Percentiles rank a stretch among this genome's conserved stretches.
Conservation (phyloP, 352 stramenopile species). For the Phytophthora nicotianae region DNA sequence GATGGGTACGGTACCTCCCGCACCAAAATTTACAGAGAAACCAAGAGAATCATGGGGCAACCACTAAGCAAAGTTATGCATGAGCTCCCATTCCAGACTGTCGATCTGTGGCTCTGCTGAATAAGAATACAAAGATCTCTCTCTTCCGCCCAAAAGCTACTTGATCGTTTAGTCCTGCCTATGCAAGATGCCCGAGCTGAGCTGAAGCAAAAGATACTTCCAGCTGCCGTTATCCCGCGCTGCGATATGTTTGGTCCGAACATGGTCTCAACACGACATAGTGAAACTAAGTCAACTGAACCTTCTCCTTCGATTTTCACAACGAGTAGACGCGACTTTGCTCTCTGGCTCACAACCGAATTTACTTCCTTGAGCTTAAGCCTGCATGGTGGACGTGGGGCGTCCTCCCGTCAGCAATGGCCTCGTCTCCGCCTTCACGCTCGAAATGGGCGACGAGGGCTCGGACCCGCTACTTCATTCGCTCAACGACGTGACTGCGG, state of each 20-base stretch:
- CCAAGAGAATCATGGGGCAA: not conserved
- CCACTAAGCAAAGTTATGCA: not conserved
- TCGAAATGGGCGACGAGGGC: conserved; percentile 45
- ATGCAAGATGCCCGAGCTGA: not conserved
- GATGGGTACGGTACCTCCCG: conserved; percentile 26
- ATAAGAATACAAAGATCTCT: conserved; percentile 19
- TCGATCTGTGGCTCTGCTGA: not conserved
- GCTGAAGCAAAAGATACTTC: conserved; percentile 13
- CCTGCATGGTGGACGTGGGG: conserved; percentile 24
- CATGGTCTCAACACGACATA: conserved; percentile 18
- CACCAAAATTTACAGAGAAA: conserved; percentile 21
- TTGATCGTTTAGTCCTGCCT: not conserved
- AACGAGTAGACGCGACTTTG: conserved; percentile 16
- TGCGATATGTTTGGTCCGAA: conserved; percentile 22
- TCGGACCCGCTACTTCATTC: conserved; percentile 18
- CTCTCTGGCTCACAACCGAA: conserved; percentile 28
- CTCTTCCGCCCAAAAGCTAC: conserved; percentile 13
- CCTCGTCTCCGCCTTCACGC: conserved; percentile 34
- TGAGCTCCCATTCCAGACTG: not conserved
- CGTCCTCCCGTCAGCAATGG: conserved; percentile 30
- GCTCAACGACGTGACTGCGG: conserved; percentile 46
- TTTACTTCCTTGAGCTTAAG: conserved; percentile 13
- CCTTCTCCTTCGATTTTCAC: conserved; percentile 11
- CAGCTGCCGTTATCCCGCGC: conserved; percentile 13
- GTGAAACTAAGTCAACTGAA: conserved; percentile 16